Conservation (phyloP, 148 eudicot genomes). For the Chenopodium formosanum region DNA sequence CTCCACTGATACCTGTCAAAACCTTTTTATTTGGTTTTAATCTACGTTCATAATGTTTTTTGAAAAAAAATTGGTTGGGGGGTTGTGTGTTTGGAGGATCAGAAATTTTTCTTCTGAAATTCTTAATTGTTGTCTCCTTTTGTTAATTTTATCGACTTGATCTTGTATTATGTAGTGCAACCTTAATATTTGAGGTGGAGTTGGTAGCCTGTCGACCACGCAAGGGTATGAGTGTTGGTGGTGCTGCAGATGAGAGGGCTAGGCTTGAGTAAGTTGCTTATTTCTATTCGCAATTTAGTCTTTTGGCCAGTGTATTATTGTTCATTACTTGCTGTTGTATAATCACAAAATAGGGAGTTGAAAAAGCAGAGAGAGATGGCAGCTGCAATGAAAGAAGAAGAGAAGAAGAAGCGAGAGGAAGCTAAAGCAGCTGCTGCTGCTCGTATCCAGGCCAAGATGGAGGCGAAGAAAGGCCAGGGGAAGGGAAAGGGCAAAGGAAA, state of each 20-base stretch:
- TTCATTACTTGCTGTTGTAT: background rate
- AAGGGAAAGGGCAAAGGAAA: conserved; percentile 91
- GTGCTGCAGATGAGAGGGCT: conserved; percentile 85
- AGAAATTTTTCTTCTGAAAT: background rate
- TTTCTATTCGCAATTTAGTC: background rate
- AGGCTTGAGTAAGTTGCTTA: conserved; percentile 71
- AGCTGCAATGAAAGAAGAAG: conserved; percentile 90
- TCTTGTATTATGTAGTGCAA: conserved; percentile 54
- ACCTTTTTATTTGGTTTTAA: background rate
- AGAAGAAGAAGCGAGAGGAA: conserved; percentile 92
- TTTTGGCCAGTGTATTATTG: background rate
- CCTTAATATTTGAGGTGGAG: conserved; percentile 88
- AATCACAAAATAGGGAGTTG: conserved; percentile 53
- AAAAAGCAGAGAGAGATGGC: conserved; percentile 86
- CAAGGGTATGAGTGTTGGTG: conserved; percentile 74
- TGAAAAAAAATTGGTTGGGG: background rate
- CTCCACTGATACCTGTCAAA: background rate
- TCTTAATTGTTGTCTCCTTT: background rate
- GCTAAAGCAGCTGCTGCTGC: conserved; percentile 99
- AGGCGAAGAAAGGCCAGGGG: conserved; percentile 83
- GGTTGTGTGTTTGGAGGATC: background rate
- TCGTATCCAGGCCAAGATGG: conserved; percentile 93
- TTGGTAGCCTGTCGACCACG: conserved; percentile 84
- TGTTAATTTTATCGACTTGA: background rate
- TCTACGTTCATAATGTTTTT: background rate